phyloP scores from a whole-genome alignment of 148 eudicot genomes.

The Diospyros lotus region DNA sequence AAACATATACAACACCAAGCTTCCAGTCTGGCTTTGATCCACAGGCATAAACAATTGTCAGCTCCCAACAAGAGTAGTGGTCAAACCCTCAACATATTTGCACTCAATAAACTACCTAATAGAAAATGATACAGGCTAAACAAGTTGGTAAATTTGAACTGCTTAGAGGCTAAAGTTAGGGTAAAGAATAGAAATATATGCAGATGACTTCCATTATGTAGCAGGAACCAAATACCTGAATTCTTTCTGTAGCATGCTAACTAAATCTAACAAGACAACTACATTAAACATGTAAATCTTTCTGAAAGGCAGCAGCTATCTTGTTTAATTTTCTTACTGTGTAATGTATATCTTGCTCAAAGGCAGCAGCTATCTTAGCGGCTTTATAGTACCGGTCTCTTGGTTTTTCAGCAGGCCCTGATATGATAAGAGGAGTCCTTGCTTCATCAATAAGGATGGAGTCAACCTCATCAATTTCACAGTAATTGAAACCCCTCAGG shows the following conservation, averaged over 20 bases:
- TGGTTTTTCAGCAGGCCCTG: constrained; percentile 98
- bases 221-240: background rate
- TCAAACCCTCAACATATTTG: constrained; percentile 5
- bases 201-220: background rate
- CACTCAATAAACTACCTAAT: constrained; percentile 6
- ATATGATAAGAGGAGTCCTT: constrained; percentile 97
- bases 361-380: constrained; percentile 92
- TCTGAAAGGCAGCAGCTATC: constrained; percentile 89
- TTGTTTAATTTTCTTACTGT: constrained; percentile 71
- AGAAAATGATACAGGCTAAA: constrained; percentile 1
- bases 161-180: background rate
- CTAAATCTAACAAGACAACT: background rate
- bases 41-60: background rate
- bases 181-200: background rate
- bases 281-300: constrained; percentile 55
- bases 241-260: background rate
- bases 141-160: background rate
- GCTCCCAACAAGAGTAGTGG: background rate
- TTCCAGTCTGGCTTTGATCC: background rate
- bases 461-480: constrained; percentile 98
- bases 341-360: constrained; percentile 92
- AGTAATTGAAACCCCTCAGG: constrained; percentile 78
- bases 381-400: constrained; percentile 98
- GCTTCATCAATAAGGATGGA: constrained; percentile 98
- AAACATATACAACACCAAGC: background rate